Evolutionary conservation across 495 filamentous ascomycete species (phyloP).

Genomic region (Barbatosphaeria neglecta): DNA sequence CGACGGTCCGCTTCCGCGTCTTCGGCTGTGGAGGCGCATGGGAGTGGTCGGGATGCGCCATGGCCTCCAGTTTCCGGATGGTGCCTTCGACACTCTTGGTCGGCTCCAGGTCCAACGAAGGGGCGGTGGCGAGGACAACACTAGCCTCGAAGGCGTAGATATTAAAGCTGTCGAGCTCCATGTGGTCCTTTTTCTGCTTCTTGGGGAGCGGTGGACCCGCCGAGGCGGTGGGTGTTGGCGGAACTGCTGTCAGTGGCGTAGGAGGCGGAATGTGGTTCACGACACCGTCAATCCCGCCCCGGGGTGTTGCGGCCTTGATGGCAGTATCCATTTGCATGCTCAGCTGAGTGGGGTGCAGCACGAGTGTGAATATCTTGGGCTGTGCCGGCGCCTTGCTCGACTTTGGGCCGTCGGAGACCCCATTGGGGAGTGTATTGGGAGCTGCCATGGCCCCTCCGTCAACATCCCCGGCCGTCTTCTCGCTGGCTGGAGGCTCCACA

Average conservation of each 20-base stretch:
- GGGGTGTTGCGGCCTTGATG: slow-evolving; percentile 62
- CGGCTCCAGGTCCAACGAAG: slow-evolving; percentile 65
- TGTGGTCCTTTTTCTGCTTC: slow-evolving; percentile 54
- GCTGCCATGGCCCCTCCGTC: slow-evolving; percentile 42
- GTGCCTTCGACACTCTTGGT: slow-evolving; percentile 55
- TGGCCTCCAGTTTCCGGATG: slow-evolving; percentile 52
- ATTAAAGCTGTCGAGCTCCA: slow-evolving; percentile 60
- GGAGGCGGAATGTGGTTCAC: slow-evolving; percentile 47
- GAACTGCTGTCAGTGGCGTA: slow-evolving; percentile 50
- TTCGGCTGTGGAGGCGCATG: slow-evolving; percentile 72
- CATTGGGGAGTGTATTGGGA: slow-evolving; percentile 31
- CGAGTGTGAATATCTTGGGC: slow-evolving; percentile 60
- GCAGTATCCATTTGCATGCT: slow-evolving; percentile 62
- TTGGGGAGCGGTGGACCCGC: slow-evolving; percentile 52
- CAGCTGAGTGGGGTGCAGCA: slow-evolving; percentile 74
- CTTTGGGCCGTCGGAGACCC: slow-evolving; percentile 33
- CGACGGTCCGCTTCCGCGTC: slow-evolving; percentile 82
- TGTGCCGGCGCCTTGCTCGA: slow-evolving; percentile 40
- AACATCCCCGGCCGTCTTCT: slow-evolving; percentile 19
- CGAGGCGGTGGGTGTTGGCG: slow-evolving; percentile 44
- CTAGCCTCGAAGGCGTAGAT: slow-evolving; percentile 64
- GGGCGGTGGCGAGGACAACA: slow-evolving; percentile 55
- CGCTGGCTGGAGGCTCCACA: slow-evolving; percentile 8
- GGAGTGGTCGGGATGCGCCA: slow-evolving; percentile 65
- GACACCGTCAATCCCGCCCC: slow-evolving; percentile 30